Conservation (phyloP, 495 filamentous ascomycete genomes). For the Pyrenula massariospora region DNA sequence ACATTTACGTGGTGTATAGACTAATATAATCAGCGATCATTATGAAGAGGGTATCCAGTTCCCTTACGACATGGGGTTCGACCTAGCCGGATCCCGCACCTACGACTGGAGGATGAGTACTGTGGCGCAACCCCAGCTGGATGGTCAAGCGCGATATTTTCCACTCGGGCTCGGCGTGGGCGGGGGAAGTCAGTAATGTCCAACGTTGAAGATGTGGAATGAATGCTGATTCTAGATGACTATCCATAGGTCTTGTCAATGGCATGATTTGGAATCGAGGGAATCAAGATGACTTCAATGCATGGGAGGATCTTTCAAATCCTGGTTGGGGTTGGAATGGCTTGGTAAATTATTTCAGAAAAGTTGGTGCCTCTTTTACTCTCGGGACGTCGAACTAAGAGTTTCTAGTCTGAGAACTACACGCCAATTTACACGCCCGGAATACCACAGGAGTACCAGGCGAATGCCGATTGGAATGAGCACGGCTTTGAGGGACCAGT, state of each 20-base stretch:
- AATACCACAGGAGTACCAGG: conserved; percentile 6
- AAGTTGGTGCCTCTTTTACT: neutral
- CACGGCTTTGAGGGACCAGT: conserved; percentile 27
- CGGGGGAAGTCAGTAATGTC: too few species aligned
- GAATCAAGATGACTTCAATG: conserved; percentile 20
- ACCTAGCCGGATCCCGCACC: conserved; percentile 10
- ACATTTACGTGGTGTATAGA: neutral
- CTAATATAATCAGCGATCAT: conserved; percentile 9
- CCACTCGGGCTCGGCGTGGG: conserved; percentile 20
- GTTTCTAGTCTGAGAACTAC: conserved; percentile 15
- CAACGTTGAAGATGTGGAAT: too few species aligned
- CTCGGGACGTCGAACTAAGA: too few species aligned
- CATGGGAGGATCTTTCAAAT: conserved; percentile 34
- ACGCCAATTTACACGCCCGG: conserved; percentile 15
- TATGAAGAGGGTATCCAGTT: conserved; percentile 15
- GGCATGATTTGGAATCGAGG: conserved; percentile 24
- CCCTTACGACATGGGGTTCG: conserved; percentile 16
- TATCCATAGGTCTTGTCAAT: conserved; percentile 19
- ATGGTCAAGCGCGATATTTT: conserved; percentile 13
- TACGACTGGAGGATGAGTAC: conserved; percentile 19
- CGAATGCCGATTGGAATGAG: conserved; percentile 15
- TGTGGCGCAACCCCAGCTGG: conserved; percentile 16
- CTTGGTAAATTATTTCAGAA: conserved; percentile 29
- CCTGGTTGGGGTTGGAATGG: conserved; percentile 29
- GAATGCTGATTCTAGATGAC: too few species aligned